Percentiles rank a stretch among this genome's conserved stretches.
These are phyloP conservation scores for Yarrowia sp. DNA, from an alignment of 805 yeast genomes.

Conservation along the genomic window DNA sequence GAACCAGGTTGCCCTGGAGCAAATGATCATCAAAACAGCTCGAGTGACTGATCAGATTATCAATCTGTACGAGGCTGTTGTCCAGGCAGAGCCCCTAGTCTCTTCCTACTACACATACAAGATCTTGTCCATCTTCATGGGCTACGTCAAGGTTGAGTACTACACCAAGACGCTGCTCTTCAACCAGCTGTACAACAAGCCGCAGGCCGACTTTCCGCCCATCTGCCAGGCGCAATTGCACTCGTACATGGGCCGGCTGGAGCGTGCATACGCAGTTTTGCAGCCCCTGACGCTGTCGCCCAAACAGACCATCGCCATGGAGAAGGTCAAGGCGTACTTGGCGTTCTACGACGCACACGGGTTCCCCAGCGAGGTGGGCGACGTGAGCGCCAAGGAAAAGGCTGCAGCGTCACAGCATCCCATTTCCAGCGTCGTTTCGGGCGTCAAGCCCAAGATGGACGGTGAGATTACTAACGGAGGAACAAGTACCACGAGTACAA, in stretches of 20 bases:
- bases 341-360: conserved; percentile 34
- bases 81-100: conserved; percentile 19
- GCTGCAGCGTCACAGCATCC: neutral
- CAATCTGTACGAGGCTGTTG: conserved; percentile 15
- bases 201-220: conserved; percentile 16
- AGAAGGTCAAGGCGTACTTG: conserved; percentile 22
- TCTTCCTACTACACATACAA: conserved; percentile 22
- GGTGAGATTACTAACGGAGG: neutral
- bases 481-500: too few relatives aligned
- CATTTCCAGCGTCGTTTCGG: conserved; percentile 14
- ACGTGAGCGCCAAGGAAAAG: neutral
- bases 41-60: conserved; percentile 9
- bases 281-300: conserved; percentile 28
- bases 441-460: neutral
- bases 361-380: conserved; percentile 27
- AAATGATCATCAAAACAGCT: neutral
- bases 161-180: conserved; percentile 13
- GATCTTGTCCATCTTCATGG: conserved; percentile 29
- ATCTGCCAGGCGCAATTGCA: conserved; percentile 19
- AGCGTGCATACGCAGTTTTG: conserved; percentile 6
- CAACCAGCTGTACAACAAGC: conserved; percentile 7
- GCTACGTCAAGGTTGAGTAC: conserved; percentile 34
- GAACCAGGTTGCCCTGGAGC: conserved; percentile 1
- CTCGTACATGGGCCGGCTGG: conserved; percentile 20
- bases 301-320: conserved; percentile 23